Base-by-base conservation (phyloP, 2,329 filamentous ascomycete genomes). In the Colletotrichum sp. region DNA sequence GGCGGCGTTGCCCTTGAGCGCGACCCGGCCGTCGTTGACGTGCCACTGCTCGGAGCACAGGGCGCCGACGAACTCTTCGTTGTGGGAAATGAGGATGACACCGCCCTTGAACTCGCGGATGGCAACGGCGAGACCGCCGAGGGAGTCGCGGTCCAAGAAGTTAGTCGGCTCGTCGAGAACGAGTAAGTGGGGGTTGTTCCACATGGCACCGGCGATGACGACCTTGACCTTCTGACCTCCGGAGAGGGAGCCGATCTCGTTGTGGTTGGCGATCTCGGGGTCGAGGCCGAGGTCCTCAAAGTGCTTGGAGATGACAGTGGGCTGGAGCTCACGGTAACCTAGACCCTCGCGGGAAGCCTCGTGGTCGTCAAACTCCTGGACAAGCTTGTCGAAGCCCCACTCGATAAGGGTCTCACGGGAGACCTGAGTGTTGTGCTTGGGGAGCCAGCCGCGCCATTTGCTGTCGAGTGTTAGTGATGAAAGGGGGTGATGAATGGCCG, bases 171-270 rank as follows among this genome's bases (percentile, higher is more conserved):
- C 96, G 90, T 99, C 97, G 28, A 99, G 93, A 65, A 99, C 97
- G 77, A 99, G 92, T 82, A 99, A 88, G 88, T 99, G 97, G 1
- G 97, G 97, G 89, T 99, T 99, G 89, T 99, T 98, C 96, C 96
- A 98, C 95, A 98, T 98, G 81, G 96, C 95, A 82, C 95, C 95
- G 5, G 95, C 97, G 80, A 99, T 93, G 78, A 99, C 97, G 64
- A 99, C 97, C 91, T 99, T 99, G 88, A 99, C 97, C 87, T 99
- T 99, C 84, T 99, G 97, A 16, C 97, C 97, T 86, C 97, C 97
- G 12, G 96, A 98, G 15, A 99, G 90, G 81, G 96, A 97, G 78
- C 95, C 95, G 81, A 99, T 99, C 86, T 98, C 94, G 85, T 98
- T 99, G 92, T 99, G 97, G 88, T 98, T 98, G 82, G 97, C 97